Evolutionary conservation across 208 protist species (phyloP), one percentile per base, ranked within the genome.

Genomic region (Acanthamoeba royreba): DNA sequence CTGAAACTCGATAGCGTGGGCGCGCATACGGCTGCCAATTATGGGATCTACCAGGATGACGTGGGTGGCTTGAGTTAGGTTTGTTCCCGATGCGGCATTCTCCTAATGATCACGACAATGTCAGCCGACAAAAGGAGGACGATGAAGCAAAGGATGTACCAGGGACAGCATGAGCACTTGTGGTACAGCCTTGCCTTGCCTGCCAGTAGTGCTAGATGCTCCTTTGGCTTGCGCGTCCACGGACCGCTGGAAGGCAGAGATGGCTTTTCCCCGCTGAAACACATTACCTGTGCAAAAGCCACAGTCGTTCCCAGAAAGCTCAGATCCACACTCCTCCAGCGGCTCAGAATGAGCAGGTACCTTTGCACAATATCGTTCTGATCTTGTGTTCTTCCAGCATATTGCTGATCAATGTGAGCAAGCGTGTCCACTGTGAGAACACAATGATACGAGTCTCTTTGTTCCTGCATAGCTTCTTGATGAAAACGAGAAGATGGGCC

Each of bases 281-380:
- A 95, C 93, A 46, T 95, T 95, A 17, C 93, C 93, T 88, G 43
- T n/a, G n/a, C n/a, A n/a, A n/a, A n/a, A n/a, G n/a, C n/a, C n/a
- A n/a, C n/a, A n/a, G n/a, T n/a, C n/a, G n/a, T n/a, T 28, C 17
- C 19, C 83, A 93, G 49, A 25, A 53, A 77, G 25, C 72, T 83
- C 22, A n/a, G n/a, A n/a, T n/a, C n/a, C 72, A n/a, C 22, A n/a
- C 22, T 53, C 72, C 22, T 25, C 72, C n/a, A n/a, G n/a, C n/a
- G n/a, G n/a, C n/a, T n/a, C n/a, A 1, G 35, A 35, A 63, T 43
- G 13, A 0, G 52, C 45, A 28, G 19, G 72, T 83, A 83, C 72
- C 72, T 38, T 43, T 38, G 42, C 72, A 83, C 43, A 83, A 83
- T 19, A 83, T 47, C 43, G 72, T 83, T 38, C 72, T 38, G 0